Evolutionary conservation across 2,329 filamentous ascomycete genomes (phyloP).

Genomic region (Alternaria conjuncta): DNA sequence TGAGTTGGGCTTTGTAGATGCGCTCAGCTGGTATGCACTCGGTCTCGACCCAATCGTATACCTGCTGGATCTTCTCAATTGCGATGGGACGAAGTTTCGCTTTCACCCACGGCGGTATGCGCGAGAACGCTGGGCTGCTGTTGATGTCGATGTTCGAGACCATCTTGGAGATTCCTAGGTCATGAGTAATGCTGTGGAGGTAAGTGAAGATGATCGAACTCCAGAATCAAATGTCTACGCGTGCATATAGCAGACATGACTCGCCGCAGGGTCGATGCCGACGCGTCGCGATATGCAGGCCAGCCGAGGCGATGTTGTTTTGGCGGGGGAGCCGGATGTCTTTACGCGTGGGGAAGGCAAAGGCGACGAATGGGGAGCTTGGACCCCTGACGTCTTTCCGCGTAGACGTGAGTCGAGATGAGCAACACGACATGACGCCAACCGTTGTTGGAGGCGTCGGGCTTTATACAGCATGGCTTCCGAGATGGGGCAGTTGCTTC

Average conservation of each 20-base stretch:
- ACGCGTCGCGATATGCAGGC: constrained; percentile 10
- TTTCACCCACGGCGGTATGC: constrained; percentile 55
- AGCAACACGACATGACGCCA: not conserved
- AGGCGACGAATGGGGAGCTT: not conserved
- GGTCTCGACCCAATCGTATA: constrained; percentile 54
- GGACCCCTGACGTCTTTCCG: constrained; percentile 11
- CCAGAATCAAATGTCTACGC: constrained; percentile 6
- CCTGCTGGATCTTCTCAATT: constrained; percentile 52
- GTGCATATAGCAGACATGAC: constrained; percentile 20
- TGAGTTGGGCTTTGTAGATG: constrained; percentile 51
- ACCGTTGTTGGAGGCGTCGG: not conserved
- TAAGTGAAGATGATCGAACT: constrained; percentile 6
- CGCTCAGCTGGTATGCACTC: constrained; percentile 54
- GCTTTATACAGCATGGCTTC: not conserved
- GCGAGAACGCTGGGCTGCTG: constrained; percentile 46
- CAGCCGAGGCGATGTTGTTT: constrained; percentile 9
- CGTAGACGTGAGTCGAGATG: not conserved
- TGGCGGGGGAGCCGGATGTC: constrained; percentile 30
- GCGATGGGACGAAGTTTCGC: constrained; percentile 58
- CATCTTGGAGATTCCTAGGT: too few relatives aligned
- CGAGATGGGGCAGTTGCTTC: not conserved
- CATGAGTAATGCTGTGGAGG: not conserved
- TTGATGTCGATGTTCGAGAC: constrained; percentile 31
- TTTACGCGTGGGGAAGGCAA: constrained; percentile 25
- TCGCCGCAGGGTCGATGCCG: constrained; percentile 23